phyloP scores from a whole-genome alignment of 2,329 filamentous ascomycete species.

The Aspergillus chevalieri region DNA sequence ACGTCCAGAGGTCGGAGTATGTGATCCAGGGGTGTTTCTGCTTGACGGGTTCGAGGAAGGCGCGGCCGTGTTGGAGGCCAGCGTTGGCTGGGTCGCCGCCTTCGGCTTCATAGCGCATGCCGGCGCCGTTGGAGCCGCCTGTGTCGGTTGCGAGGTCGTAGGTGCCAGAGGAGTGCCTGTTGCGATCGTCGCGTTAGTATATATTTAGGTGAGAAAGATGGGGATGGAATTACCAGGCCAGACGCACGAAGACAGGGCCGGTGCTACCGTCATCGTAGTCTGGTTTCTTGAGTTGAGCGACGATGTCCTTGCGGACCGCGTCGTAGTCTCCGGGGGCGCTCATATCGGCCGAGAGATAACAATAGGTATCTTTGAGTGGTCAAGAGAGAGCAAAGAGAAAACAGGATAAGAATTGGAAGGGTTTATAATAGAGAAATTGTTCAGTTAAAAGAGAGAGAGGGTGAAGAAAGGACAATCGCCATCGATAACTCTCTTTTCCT shows the following conservation, averaged over 20 bases:
- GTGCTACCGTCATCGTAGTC: slow-evolving; percentile 61
- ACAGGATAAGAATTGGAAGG: slow-evolving; percentile 1
- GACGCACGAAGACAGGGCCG: slow-evolving; percentile 57
- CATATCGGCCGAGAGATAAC: slow-evolving; percentile 27
- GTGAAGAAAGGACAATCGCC: slow-evolving; percentile 2
- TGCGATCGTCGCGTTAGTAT: neutral
- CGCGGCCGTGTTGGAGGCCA: slow-evolving; percentile 57
- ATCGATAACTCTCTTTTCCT: slow-evolving; percentile 5
- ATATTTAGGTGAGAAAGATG: neutral
- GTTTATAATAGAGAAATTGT: neutral
- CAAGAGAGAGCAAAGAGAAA: neutral
- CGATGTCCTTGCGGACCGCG: slow-evolving; percentile 51
- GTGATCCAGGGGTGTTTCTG: slow-evolving; percentile 56
- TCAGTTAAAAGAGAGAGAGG: slow-evolving; percentile 4
- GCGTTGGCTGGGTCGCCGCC: slow-evolving; percentile 61
- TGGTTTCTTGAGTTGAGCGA: slow-evolving; percentile 51
- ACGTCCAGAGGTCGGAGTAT: slow-evolving; percentile 60
- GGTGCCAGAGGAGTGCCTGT: slow-evolving; percentile 56
- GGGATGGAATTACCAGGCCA: slow-evolving; percentile 49
- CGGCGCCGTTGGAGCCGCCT: slow-evolving; percentile 59
- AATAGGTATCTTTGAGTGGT: slow-evolving; percentile 2
- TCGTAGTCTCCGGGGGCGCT: slow-evolving; percentile 35
- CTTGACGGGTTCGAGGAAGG: slow-evolving; percentile 60
- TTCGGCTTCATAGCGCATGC: slow-evolving; percentile 60
- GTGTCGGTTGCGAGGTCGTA: slow-evolving; percentile 56